Conservation (phyloP, 495 filamentous ascomycete species). For the Chaetomium fimeti region DNA sequence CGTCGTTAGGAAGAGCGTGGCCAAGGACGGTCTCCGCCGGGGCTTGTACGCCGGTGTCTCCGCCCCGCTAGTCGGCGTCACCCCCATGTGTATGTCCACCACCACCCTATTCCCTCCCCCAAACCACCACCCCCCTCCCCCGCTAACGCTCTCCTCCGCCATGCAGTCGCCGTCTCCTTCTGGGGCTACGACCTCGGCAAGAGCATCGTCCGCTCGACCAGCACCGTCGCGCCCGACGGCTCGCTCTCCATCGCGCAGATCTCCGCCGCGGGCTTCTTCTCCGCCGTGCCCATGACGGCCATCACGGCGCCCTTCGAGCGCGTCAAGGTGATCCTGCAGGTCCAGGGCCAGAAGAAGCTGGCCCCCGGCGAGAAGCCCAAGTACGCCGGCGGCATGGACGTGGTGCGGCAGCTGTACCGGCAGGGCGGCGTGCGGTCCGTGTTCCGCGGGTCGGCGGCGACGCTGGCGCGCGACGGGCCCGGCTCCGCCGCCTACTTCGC, state of each 20-base stretch:
- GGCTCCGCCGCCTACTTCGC: constrained; percentile 95
- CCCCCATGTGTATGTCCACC: constrained; percentile 83
- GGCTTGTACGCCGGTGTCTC: constrained; percentile 97
- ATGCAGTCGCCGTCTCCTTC: constrained; percentile 90
- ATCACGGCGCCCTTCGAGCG: constrained; percentile 99
- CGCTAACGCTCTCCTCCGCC: constrained; percentile 10
- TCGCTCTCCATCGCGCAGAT: constrained; percentile 79
- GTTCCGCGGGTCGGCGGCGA: constrained; percentile 87
- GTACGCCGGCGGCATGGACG: constrained; percentile 84
- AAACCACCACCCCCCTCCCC: neutral
- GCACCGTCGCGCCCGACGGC: constrained; percentile 62
- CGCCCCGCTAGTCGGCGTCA: constrained; percentile 91
- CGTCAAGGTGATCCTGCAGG: constrained; percentile 96
- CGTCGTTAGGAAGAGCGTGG: constrained; percentile 82
- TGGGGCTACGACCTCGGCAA: constrained; percentile 99
- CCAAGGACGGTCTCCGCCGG: constrained; percentile 76
- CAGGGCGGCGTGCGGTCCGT: constrained; percentile 88
- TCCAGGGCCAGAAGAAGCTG: constrained; percentile 87
- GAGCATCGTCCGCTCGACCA: constrained; percentile 68
- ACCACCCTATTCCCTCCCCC: constrained; percentile 3
- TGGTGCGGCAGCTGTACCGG: constrained; percentile 91
- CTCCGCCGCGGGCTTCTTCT: constrained; percentile 94
- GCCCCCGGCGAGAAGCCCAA: constrained; percentile 88
- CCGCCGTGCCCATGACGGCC: constrained; percentile 93
- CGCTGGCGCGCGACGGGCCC: constrained; percentile 88